Conservation (phyloP, 2,329 filamentous ascomycete species). For the Stagonosporopsis cucurbitacearum region DNA sequence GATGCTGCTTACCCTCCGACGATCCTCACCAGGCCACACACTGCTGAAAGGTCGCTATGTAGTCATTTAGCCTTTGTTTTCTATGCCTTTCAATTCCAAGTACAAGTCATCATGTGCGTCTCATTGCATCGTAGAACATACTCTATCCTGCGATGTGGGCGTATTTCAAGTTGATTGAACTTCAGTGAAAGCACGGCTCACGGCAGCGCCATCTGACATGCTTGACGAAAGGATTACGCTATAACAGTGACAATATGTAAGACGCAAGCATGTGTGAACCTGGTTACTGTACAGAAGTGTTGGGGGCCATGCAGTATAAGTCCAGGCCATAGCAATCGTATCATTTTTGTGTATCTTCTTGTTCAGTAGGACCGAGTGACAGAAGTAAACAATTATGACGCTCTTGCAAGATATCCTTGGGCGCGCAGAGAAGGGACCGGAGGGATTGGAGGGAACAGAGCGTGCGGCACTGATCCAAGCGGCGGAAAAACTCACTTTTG, state of each 20-base stretch:
- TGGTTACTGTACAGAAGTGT: neutral
- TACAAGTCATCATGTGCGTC: neutral
- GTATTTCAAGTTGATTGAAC: neutral
- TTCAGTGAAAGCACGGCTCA: neutral
- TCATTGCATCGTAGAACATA: too few relatives aligned
- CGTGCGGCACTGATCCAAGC: slow-evolving; percentile 16
- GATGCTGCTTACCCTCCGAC: neutral
- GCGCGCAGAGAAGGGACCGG: slow-evolving; percentile 3
- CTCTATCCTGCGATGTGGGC: neutral
- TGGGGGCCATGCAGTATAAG: neutral
- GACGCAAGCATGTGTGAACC: neutral
- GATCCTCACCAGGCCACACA: too few relatives aligned
- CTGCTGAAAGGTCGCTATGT: too few relatives aligned
- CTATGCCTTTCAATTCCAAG: neutral
- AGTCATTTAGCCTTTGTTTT: neutral
- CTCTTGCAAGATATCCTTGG: slow-evolving; percentile 10
- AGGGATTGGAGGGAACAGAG: slow-evolving; percentile 15
- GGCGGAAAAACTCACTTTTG: slow-evolving; percentile 8
- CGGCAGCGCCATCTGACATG: neutral
- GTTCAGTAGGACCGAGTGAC: neutral
- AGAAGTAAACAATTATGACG: neutral
- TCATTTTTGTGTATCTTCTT: too few relatives aligned
- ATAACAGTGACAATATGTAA: neutral
- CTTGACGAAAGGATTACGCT: neutral
- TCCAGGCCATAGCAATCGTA: too few relatives aligned